phyloP scores from a whole-genome alignment of 495 filamentous ascomycete species.

The Terfezia claveryi region DNA sequence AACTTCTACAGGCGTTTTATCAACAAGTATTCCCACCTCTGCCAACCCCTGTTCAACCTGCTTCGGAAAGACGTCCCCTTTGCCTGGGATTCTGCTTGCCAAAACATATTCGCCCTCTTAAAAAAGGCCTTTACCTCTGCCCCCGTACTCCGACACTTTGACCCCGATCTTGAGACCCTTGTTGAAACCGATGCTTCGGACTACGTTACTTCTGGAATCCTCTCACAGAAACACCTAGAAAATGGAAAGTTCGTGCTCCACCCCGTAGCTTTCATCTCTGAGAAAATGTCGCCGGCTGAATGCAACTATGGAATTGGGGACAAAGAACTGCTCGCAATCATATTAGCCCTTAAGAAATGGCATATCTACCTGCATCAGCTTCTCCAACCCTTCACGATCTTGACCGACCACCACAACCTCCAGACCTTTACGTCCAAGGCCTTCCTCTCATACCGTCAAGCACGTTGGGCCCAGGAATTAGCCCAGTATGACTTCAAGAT shows the following conservation, averaged over 20 bases:
- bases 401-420: constrained; percentile 1
- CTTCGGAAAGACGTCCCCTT: neutral
- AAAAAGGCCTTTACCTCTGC: neutral
- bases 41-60: neutral
- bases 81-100: neutral
- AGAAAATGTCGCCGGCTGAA: neutral
- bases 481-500: neutral
- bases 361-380: neutral
- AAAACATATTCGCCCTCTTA: neutral
- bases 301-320: neutral
- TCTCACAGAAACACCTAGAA: neutral
- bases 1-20: neutral
- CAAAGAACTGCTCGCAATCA: neutral
- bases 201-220: neutral
- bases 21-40: neutral
- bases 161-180: neutral
- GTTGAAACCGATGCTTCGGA: constrained; percentile 4
- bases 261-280: constrained; percentile 4
- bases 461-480: neutral
- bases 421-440: neutral
- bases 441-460: neutral
- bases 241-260: neutral
- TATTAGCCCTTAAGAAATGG: neutral
- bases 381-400: neutral
- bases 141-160: neutral